Evolutionary conservation across 768 basidiomycete species (phyloP), one percentile per base, ranked within the genome.

Genomic region (Dioszegia aurantiaca): DNA sequence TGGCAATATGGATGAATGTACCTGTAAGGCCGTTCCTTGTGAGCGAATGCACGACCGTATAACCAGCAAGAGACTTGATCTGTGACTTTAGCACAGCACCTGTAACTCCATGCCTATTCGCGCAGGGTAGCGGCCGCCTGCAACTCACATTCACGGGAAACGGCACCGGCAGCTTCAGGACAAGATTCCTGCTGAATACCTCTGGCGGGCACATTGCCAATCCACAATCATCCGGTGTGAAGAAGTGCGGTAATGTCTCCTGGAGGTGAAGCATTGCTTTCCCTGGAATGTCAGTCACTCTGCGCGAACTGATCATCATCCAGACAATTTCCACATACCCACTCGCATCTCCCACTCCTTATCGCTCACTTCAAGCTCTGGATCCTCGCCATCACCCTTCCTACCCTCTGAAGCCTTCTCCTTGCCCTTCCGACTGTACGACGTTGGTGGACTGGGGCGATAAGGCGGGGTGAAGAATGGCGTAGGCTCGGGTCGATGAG

Each of bases 1-100:
- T 1, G n/a, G n/a, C n/a, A n/a, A 17, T 10, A 17, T 11, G 37
- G 2, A 2, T 37, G 4, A 40, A 54, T 65, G 47, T 48, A 74
- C 75, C 75, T 31, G 70, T 68, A 73, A 76, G 71, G 3, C 75
- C 75, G 46, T 69, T 71, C 10, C 71, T 64, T 21, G 73, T 68
- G 23, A 76, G 58, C 11, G 73, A 58, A 43, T 69, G 73, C 0
- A 67, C 71, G 62, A 76, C 62, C 9, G 63, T 59, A 33, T 76
- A 76, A 0, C 62, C 63, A 9, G 61, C 58, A 6, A 76, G 48
- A 0, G 75, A 74, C 0, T 68, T 66, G 17, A 74, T 68, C 75
- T 76, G 46, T 11, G 2, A 5, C 14, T 26, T 23, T 37, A 53
- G 51, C 51, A n/a, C n/a, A n/a, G n/a, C n/a, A n/a, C n/a, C n/a